Evolutionary conservation across 148 eudicot genomes (phyloP).

Genomic region (Amaranthus cruentus): DNA sequence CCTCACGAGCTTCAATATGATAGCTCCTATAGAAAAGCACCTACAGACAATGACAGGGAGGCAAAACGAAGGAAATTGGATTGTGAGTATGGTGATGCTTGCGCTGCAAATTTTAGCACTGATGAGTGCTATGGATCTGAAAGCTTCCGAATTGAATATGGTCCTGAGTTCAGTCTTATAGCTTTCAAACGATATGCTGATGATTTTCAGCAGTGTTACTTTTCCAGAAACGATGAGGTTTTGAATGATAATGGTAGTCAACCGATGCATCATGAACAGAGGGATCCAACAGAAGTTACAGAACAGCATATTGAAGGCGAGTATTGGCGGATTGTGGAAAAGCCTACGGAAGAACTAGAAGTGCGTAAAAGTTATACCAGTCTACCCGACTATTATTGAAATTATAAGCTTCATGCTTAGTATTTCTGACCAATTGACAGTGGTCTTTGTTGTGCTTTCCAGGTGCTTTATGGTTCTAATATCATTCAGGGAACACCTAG

Average conservation of each 20-base stretch:
- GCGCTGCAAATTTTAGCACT: conserved; percentile 25
- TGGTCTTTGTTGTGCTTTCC: conserved; percentile 18
- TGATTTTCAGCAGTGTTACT: conserved; percentile 52
- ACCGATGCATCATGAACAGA: conserved; percentile 7
- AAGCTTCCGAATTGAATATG: conserved; percentile 33
- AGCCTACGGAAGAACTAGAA: conserved; percentile 67
- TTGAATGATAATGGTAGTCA: conserved; percentile 20
- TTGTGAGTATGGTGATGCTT: conserved; percentile 24
- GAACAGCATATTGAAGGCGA: conserved; percentile 67
- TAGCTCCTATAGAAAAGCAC: conserved; percentile 24
- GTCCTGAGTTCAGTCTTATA: conserved; percentile 54
- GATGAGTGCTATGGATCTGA: conserved; percentile 18
- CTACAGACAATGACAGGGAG: conserved; percentile 26
- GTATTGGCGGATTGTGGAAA: conserved; percentile 67
- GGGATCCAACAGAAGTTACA: conserved; percentile 44
- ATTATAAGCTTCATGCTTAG: conserved; percentile 1
- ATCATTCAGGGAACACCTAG: conserved; percentile 27
- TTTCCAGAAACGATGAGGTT: conserved; percentile 29
- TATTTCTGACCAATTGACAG: conserved; percentile 6
- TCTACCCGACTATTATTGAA: not conserved
- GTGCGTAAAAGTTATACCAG: conserved; percentile 34
- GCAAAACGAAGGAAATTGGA: conserved; percentile 38
- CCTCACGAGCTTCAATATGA: conserved; percentile 37
- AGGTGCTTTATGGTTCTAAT: conserved; percentile 62
- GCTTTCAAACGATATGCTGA: conserved; percentile 65